Base-by-base conservation (phyloP, 306 rosid species). In the Senna tora region DNA sequence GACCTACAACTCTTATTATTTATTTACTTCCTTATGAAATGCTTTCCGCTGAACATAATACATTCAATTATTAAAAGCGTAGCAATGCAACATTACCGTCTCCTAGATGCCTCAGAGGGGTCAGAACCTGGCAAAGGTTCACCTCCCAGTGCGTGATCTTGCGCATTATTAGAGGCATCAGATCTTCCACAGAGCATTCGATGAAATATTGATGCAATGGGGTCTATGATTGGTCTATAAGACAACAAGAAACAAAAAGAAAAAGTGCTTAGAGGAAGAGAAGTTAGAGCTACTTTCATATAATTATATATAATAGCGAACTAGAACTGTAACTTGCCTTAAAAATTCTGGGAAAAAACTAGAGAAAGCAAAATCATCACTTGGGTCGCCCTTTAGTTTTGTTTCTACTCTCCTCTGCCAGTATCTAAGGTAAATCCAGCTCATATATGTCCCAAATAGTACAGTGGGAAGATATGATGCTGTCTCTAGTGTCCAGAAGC, bases 381-480 rank as follows among this genome's bases (percentile, higher is more conserved):
- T 93, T 28, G 97, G 98, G 66, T 93, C 97, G 67, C 98, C 98
- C 84, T 80, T 89, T n/a, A 77, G 82, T 76, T 89, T 90, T 9
- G 98, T 85, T 74, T 93, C 98, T 66, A 82, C 89, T 72, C 88
- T 90, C 81, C 79, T 81, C 84, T 93, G 98, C 97, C 93, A 93
- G 88, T 84, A 88, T 85, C 98, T 93, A 69, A 90, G 98, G 87
- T 93, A 93, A 86, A 93, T 84, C 98, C 98, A 93, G 89, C 98
- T 86, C 56, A 77, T 77, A 75, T 93, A 93, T 22, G 94, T 84
- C 66, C 98, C 98, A 78, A 84, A 93, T 84, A 87, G 83, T 39
- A 90, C 42, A 47, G 91, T 87, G 36, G 98, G 98, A 83, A 93
- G 97, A 86, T 86, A 80, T 67, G 90, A 63, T 62, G 87, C 82